phyloP scores from a whole-genome alignment of 2,329 filamentous ascomycete species.

The Ophiostoma sp. region DNA sequence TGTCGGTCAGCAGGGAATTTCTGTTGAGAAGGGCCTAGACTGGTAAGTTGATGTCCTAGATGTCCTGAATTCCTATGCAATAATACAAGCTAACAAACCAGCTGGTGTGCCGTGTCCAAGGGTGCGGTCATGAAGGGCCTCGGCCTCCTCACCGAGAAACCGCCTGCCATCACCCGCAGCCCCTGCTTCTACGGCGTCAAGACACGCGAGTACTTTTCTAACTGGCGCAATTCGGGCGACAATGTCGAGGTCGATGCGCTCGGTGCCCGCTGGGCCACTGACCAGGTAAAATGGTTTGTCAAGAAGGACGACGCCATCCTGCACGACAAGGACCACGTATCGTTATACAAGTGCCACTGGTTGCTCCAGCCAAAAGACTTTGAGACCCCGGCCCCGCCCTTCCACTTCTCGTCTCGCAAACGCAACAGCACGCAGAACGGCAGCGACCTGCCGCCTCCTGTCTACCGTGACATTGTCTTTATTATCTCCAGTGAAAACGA shows the following conservation, averaged over 20 bases:
- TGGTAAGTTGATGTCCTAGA: slow-evolving; percentile 19
- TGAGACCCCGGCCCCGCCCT: not conserved
- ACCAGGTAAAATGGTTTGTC: slow-evolving; percentile 30
- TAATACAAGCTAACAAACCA: not conserved
- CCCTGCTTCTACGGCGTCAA: slow-evolving; percentile 30
- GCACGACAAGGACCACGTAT: slow-evolving; percentile 26
- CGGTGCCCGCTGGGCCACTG: slow-evolving; percentile 28
- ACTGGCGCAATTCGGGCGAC: slow-evolving; percentile 24
- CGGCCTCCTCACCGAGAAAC: slow-evolving; percentile 30
- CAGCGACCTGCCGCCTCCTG: not conserved
- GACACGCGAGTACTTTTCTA: slow-evolving; percentile 25
- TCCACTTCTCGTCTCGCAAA: slow-evolving; percentile 17
- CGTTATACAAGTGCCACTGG: slow-evolving; percentile 29
- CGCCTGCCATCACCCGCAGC: slow-evolving; percentile 23
- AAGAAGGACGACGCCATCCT: slow-evolving; percentile 29
- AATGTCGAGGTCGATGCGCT: slow-evolving; percentile 26
- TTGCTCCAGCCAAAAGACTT: slow-evolving; percentile 26
- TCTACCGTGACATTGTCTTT: slow-evolving; percentile 29
- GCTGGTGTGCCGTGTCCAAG: slow-evolving; percentile 30
- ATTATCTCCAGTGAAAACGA: slow-evolving; percentile 27
- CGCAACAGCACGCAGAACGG: not conserved
- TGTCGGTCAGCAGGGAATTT: slow-evolving; percentile 25
- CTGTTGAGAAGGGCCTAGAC: slow-evolving; percentile 28
- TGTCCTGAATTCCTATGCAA: too few relatives aligned
- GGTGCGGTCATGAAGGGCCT: slow-evolving; percentile 31